These are phyloP conservation scores for Nannochloropsis limnetica DNA, from an alignment of 352 stramenopile genomes.

Conservation along the genomic window DNA sequence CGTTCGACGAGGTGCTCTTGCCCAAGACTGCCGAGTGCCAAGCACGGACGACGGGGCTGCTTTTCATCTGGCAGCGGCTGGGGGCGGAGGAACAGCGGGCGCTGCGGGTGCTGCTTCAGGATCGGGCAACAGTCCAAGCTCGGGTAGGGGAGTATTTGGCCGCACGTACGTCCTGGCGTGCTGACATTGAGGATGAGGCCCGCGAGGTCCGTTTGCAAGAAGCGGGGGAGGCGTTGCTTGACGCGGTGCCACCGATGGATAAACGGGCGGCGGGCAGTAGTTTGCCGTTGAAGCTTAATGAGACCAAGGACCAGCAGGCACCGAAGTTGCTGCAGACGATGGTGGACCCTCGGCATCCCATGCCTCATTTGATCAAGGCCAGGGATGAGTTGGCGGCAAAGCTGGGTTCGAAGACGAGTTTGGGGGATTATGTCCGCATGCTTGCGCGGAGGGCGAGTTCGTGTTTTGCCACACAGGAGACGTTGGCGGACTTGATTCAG, in stretches of 20 bases:
- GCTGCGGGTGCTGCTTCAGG: conserved; percentile 16
- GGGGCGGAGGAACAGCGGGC: not conserved
- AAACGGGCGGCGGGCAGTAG: not conserved
- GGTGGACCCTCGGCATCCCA: not conserved
- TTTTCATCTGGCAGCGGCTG: conserved; percentile 32
- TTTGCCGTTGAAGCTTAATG: conserved; percentile 3
- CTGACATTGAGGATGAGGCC: conserved; percentile 16
- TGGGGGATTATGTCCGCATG: conserved; percentile 44
- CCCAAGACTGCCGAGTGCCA: conserved; percentile 36
- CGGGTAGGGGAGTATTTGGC: not conserved
- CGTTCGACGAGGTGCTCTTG: conserved; percentile 47
- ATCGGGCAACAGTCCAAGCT: conserved; percentile 33
- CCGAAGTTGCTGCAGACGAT: conserved; percentile 28
- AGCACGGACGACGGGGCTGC: conserved; percentile 9
- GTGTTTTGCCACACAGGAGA: not conserved
- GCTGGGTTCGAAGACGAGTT: conserved; percentile 43
- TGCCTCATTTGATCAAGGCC: conserved; percentile 1
- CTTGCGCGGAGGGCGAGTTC: conserved; percentile 37
- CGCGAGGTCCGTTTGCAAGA: conserved; percentile 31
- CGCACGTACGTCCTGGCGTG: conserved; percentile 19
- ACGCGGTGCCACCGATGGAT: not conserved
- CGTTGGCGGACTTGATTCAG: conserved; percentile 13
- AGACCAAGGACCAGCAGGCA: conserved; percentile 20
- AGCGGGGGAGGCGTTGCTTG: not conserved
- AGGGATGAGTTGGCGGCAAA: conserved; percentile 42